Base-by-base conservation (phyloP, 495 filamentous ascomycete species). In the Chaetomium cochliodes region DNA sequence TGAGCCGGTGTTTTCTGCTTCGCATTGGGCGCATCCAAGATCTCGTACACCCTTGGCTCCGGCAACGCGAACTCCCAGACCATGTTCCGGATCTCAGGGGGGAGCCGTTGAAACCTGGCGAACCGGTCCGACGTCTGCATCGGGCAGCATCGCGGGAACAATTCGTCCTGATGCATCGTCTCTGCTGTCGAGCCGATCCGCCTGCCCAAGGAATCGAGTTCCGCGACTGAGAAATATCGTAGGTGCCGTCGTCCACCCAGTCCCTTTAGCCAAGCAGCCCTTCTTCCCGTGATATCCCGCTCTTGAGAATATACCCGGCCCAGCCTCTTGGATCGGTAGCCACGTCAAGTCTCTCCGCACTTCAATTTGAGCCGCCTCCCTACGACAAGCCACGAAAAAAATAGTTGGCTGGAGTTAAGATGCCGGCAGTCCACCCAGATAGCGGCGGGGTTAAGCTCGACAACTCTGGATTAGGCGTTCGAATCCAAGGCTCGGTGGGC, bases 11-110 rank as follows among this genome's bases (percentile, higher is more conserved):
- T 75, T 54, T 76, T 77, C 58, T 70, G 74, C 55, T 73, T 70
- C 13, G 79, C 74, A 57, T 74, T 74, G 33, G 79, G 79, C 4
- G 79, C 77, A 63, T 82, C 79, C 39, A 82, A 69, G 7, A 82
- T 78, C 62, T 82, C 79, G 68, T 79, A 82, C 12, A 80, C 78
- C 54, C 79, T 78, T 18, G 78, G 47, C 41, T 81, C 78, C 13
- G 79, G 79, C 39, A 82, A 71, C 3, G 79, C 75, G 63, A 75
- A 79, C 57, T 74, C 74, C 79, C 79, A 82, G 66, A 78, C 74
- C 65, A 77, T 77, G 65, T 71, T 71, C 51, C 75, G 73, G 18
- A 78, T 69, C 71, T 78, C 76, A 28, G 69, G 67, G 53, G 76
- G 76, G 9, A 78, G 73, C 55, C 66, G 62, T 33, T 63, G 67